Conservation (phyloP, 2,329 filamentous ascomycete species). For the Penicillium decumbens region DNA sequence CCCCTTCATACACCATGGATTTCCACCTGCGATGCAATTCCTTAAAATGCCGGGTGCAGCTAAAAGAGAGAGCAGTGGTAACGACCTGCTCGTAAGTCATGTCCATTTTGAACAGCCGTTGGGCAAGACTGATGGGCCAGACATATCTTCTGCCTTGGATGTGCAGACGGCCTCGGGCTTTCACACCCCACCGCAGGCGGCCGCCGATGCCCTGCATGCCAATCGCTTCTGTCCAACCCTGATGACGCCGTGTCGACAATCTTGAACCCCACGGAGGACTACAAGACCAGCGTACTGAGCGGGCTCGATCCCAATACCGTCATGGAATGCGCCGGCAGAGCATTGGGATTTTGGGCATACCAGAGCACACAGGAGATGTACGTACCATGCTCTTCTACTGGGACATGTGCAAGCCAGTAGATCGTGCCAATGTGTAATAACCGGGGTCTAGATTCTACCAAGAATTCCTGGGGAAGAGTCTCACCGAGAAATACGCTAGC, state of each 20-base stretch:
- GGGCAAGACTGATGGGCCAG: slow-evolving; percentile 42
- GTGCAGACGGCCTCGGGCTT: slow-evolving; percentile 63
- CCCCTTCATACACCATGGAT: slow-evolving; percentile 56
- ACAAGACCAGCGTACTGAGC: slow-evolving; percentile 80
- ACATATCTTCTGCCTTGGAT: slow-evolving; percentile 79
- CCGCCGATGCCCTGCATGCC: slow-evolving; percentile 70
- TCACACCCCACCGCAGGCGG: slow-evolving; percentile 50
- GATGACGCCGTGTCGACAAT: slow-evolving; percentile 70
- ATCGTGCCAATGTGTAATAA: background rate
- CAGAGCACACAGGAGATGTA: slow-evolving; percentile 81
- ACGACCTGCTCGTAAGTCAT: slow-evolving; percentile 74
- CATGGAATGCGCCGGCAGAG: slow-evolving; percentile 79
- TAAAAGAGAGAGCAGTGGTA: slow-evolving; percentile 70
- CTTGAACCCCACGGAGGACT: slow-evolving; percentile 77
- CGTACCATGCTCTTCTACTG: slow-evolving; percentile 13
- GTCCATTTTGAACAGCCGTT: background rate
- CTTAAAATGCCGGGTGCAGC: slow-evolving; percentile 66
- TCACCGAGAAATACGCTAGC: slow-evolving; percentile 66
- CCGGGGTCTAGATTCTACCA: slow-evolving; percentile 62
- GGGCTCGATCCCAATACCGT: slow-evolving; percentile 75
- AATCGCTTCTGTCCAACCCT: slow-evolving; percentile 60
- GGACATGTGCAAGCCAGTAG: background rate
- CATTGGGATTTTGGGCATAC: slow-evolving; percentile 79
- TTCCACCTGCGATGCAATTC: slow-evolving; percentile 72
- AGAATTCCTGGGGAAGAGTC: slow-evolving; percentile 64